Evolutionary conservation across 129 eudicot species (phyloP).

Genomic region (Mikania micrantha): DNA sequence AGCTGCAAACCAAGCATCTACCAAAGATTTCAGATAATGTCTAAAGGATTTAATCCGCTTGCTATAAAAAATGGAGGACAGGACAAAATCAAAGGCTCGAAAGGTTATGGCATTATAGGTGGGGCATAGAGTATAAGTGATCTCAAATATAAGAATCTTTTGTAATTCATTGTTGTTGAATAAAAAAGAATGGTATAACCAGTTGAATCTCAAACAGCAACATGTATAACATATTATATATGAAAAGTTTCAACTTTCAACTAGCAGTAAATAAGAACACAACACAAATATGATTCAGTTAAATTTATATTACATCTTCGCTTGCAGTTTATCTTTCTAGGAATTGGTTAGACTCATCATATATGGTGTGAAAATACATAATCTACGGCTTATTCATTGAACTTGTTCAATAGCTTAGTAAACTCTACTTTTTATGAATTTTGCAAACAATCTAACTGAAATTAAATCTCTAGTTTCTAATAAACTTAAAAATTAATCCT

Average conservation of each 20-base stretch:
- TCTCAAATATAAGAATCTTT: not conserved
- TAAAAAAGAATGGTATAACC: not conserved
- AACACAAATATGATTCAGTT: slow-evolving; percentile 4
- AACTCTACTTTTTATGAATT: too few relatives aligned
- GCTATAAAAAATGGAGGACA: not conserved
- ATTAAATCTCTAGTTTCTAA: too few relatives aligned
- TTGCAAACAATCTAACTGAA: too few relatives aligned
- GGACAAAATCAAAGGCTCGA: not conserved
- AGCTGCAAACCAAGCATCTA: slow-evolving; percentile 19
- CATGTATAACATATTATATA: not conserved
- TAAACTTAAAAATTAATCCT: too few relatives aligned
- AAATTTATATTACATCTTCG: slow-evolving; percentile 23
- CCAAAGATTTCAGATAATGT: slow-evolving; percentile 26
- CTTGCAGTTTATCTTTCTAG: too few relatives aligned
- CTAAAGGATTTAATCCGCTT: slow-evolving; percentile 22
- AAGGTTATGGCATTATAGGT: not conserved
- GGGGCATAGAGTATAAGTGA: not conserved
- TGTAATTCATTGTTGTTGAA: not conserved
- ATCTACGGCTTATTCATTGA: too few relatives aligned
- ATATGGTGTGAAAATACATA: too few relatives aligned
- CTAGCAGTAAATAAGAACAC: not conserved
- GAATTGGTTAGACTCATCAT: too few relatives aligned
- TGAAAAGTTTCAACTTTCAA: not conserved
- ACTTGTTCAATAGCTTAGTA: too few relatives aligned
- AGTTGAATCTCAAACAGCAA: not conserved